Base-by-base conservation (phyloP, 805 yeast species). In the Candida boleticola region DNA sequence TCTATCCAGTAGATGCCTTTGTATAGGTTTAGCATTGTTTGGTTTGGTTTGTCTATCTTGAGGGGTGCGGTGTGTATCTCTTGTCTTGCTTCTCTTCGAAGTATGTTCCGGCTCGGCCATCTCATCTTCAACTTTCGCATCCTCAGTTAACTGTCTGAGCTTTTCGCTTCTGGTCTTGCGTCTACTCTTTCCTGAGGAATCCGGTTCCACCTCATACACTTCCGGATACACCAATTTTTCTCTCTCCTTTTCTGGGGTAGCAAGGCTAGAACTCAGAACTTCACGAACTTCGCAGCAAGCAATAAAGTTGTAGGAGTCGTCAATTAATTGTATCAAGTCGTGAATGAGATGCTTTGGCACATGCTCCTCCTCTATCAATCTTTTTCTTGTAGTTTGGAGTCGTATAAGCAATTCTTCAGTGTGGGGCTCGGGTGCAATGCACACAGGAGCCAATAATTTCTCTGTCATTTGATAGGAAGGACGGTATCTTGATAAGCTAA, bases 241-340 rank as follows among this genome's bases (percentile, higher is more conserved):
- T 23, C 29, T 35, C 20, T 35, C 29, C 13, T 22, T 35, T 23
- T 31, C 18, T 14, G 38, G 27, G n/a, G 27, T 22, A 3, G 18
- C 19, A 5, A 18, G 20, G 5, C 10, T 14, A 17, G 22, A 3
- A 7, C 20, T 23, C 27, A 11, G 11, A 23, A 23, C 35, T 11
- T 31, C 35, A 9, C 35, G 35, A 16, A 31, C 35, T 20, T 31
- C 20, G 22, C 35, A 31, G 18, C 35, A 31, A 7, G 35, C 35
- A 19, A 31, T 31, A 7, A 31, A 16, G 18, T 19, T 19, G 25
- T 31, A 39, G 5, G 43, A 32, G 19, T 40, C 43, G n/a, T 40
- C 35, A 3, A 40, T 9, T 13, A 40, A 19, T 5, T 33, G 33
- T 3, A 33, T 11, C 3, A 32, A 14, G 13, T 39, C 42, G 9